Conservation (phyloP, 176 grass and related monocot species). For the Alopecurus myosuroides region DNA sequence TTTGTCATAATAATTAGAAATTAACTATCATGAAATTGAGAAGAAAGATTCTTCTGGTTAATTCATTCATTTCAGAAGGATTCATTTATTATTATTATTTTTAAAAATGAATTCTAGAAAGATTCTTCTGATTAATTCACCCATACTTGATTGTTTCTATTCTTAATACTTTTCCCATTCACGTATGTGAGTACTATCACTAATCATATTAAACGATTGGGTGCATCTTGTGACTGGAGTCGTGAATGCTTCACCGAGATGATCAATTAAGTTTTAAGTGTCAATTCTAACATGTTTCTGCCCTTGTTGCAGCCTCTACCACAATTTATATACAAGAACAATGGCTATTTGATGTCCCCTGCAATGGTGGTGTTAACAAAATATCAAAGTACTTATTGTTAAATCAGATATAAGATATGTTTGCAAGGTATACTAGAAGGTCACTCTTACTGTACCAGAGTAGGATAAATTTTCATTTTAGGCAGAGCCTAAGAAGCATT, state of each 20-base stretch:
- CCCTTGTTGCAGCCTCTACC: too few species aligned
- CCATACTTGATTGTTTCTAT: neutral
- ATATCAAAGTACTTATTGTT: too few species aligned
- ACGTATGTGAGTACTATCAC: constrained; percentile 94
- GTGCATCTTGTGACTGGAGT: constrained; percentile 95
- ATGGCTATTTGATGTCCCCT: too few species aligned
- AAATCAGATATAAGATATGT: too few species aligned
- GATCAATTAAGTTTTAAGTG: constrained; percentile 85
- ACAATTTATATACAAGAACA: too few species aligned
- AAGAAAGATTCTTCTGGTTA: neutral
- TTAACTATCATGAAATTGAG: neutral
- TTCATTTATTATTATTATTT: neutral
- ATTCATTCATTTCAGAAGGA: constrained; percentile 9
- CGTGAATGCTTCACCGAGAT: constrained; percentile 95
- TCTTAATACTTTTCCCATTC: constrained; percentile 23
- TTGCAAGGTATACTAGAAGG: too few species aligned
- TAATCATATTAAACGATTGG: constrained; percentile 93
- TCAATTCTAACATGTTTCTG: too few species aligned
- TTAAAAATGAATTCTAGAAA: neutral
- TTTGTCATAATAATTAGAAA: neutral
- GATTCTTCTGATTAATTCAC: too few species aligned
- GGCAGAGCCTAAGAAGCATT: too few species aligned
- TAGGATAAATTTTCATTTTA: too few species aligned
- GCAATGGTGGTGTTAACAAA: too few species aligned
- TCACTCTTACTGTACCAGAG: too few species aligned